phyloP scores from a whole-genome alignment of 177 flowering plant species.

The Vitis hybrid region DNA sequence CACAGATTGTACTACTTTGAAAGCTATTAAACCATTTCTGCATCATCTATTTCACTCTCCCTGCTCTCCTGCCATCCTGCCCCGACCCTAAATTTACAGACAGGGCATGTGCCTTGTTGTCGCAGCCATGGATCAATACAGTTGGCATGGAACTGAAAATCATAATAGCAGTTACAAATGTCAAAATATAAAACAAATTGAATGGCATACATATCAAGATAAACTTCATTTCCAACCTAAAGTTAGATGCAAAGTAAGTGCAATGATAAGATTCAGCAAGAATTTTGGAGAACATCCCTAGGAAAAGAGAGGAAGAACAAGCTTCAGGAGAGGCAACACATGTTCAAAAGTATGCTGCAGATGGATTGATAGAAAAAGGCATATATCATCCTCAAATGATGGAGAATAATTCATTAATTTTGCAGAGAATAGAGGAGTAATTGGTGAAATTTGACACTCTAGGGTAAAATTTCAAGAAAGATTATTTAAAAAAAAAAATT shows the following conservation, averaged over 20 bases:
- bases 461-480: too few relatives aligned
- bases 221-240: not conserved
- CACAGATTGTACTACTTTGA: not conserved
- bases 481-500: too few relatives aligned
- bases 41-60: constrained; percentile 27
- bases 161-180: not conserved
- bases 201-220: not conserved
- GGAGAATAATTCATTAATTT: too few relatives aligned
- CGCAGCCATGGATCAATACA: constrained; percentile 90
- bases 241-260: not conserved
- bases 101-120: constrained; percentile 81
- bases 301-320: too few relatives aligned
- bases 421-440: too few relatives aligned
- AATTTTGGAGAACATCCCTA: too few relatives aligned
- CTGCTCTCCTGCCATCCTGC: constrained; percentile 49
- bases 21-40: constrained; percentile 44
- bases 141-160: constrained; percentile 66
- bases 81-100: constrained; percentile 62
- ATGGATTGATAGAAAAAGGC: too few relatives aligned
- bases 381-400: too few relatives aligned
- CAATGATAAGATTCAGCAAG: too few relatives aligned
- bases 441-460: too few relatives aligned
- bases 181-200: not conserved
- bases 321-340: too few relatives aligned
- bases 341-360: too few relatives aligned